Base-by-base conservation (phyloP, 2,329 filamentous ascomycete genomes). In the Mariannaea sp. region DNA sequence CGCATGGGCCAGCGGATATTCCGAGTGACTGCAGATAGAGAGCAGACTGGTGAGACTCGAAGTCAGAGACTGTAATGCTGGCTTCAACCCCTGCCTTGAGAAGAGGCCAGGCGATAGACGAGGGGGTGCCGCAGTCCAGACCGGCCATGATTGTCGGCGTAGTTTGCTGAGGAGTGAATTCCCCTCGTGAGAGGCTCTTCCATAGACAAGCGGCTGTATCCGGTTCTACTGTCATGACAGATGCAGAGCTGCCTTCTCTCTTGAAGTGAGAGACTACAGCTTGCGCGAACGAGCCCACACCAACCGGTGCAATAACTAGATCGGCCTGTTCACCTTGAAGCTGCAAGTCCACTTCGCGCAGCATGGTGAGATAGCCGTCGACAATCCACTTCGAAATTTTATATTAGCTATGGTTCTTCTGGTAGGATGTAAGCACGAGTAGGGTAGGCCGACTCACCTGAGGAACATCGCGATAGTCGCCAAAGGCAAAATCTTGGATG, bases 291-390 rank as follows among this genome's bases (percentile, higher is more conserved):
- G 84, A 88, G 0, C 90, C 89, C 0, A 89, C 88, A 0, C 90
- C 89, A 1, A 88, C 86, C 0, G 89, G 86, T 0, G 81, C 80
- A 12, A 93, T 69, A 24, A 85, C 77, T 8, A 83, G 71, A 5
- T 78, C 74, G 4, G 70, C 56, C 1, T 65, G 69, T 0, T 72
- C 67, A 1, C 73, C 59, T 0, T 71, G 70, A 0, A 76, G 65
- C 64, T 92, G 88, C 16, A 75, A 67, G 43, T 91, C 87, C 0
- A 83, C 75, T 65, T 94, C 90, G 3, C 71, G 68, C 56, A 92
- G 74, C 80, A 92, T 86, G 0, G 88, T 91, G 4, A 77, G 77
- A 63, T 93, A 94, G 0, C 90, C 90, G 55, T 93, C 84, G 0
- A 91, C 86, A 17, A 92, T 87, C 84, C 87, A 92, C 69, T 82